Percentiles rank a stretch among this genome's conserved stretches.
phyloP scores from a whole-genome alignment of 1,284 basidiomycete genomes.

The Cutaneotrichosporon cavernicola region DNA sequence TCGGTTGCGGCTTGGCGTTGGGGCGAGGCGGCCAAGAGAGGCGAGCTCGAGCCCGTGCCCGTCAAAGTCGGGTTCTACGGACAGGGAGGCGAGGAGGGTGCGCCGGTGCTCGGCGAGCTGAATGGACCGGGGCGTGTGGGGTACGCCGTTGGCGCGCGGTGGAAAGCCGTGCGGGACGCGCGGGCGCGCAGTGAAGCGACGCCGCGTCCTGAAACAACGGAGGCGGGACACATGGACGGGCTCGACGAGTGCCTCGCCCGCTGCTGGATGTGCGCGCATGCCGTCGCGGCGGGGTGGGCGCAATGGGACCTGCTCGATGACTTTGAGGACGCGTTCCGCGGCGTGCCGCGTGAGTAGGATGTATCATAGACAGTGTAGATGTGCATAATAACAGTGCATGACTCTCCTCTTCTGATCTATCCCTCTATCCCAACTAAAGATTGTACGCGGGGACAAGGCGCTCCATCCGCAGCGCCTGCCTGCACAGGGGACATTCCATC shows the following conservation, averaged over 20 bases:
- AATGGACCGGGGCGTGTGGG: background rate
- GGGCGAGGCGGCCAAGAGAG: conserved; percentile 19
- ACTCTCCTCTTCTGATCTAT: background rate
- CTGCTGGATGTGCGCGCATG: conserved; percentile 81
- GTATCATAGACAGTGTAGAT: conserved; percentile 4
- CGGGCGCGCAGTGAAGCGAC: conserved; percentile 14
- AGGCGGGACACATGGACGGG: conserved; percentile 23
- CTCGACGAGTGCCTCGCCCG: conserved; percentile 40
- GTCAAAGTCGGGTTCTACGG: conserved; percentile 21
- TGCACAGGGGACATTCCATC: conserved; percentile 73
- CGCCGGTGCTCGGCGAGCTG: conserved; percentile 8
- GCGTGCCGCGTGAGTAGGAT: background rate
- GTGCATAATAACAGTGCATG: conserved; percentile 10
- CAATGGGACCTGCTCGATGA: conserved; percentile 84
- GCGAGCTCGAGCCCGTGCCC: conserved; percentile 9
- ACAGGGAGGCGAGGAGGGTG: conserved; percentile 15
- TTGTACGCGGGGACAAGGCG: conserved; percentile 80
- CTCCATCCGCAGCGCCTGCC: conserved; percentile 72
- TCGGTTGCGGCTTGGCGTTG: conserved; percentile 57
- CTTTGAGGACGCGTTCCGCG: conserved; percentile 54
- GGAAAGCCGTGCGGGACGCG: conserved; percentile 19
- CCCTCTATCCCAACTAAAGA: conserved; percentile 56
- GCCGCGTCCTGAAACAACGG: conserved; percentile 15
- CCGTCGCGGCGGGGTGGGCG: conserved; percentile 74
- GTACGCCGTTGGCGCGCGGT: conserved; percentile 21